These are phyloP conservation scores for Capsaspora owczarzaki DNA, from an alignment of 78 protist species.

Conservation along the genomic window DNA sequence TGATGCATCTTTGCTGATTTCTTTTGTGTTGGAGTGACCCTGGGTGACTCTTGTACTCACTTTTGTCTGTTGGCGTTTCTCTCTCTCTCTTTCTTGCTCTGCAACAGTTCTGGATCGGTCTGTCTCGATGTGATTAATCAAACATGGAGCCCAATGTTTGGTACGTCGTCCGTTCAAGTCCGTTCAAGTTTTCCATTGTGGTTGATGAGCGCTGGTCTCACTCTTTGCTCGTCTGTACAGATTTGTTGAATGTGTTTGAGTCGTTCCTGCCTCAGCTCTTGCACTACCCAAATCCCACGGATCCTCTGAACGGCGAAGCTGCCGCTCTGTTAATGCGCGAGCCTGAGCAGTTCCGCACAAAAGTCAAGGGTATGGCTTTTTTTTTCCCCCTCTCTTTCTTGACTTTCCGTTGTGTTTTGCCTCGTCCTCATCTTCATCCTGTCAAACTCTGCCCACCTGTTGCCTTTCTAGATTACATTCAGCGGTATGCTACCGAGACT, in stretches of 20 bases:
- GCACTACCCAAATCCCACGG: conserved; percentile 92
- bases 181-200: conserved; percentile 1
- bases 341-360: conserved; percentile 39
- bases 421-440: not conserved
- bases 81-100: not conserved
- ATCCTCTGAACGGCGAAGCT: conserved; percentile 96
- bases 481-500: not conserved
- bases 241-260: conserved; percentile 85
- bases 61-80: not conserved
- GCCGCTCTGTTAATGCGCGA: conserved; percentile 80
- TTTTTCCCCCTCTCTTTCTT: not conserved
- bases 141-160: conserved; percentile 96
- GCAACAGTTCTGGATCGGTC: conserved; percentile 87
- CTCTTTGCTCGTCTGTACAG: conserved; percentile 2
- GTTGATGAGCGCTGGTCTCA: not conserved
- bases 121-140: conserved; percentile 96
- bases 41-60: not conserved
- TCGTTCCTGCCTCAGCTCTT: conserved; percentile 90
- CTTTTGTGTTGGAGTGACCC: too few relatives aligned
- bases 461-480: not conserved
- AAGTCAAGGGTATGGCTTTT: conserved; percentile 28
- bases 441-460: too few relatives aligned
- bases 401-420: not conserved
- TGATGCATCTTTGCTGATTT: not conserved
- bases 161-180: conserved; percentile 19